Evolutionary conservation across 495 filamentous ascomycete species (phyloP), one percentile per base, ranked within the genome.

Genomic region (Thermochaetoides thermophila): DNA sequence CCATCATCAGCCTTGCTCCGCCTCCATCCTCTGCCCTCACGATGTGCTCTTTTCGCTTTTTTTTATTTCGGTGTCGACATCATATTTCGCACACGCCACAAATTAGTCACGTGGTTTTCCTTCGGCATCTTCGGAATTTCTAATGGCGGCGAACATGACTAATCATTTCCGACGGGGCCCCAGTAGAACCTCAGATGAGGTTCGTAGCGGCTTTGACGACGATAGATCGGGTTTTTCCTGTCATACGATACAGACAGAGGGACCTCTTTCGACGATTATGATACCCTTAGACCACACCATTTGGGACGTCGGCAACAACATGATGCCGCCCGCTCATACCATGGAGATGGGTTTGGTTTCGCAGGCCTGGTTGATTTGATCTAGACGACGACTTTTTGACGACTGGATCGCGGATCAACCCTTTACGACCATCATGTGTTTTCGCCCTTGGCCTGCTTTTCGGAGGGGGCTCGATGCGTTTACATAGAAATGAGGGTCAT

Each of bases 211-310:
- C 42, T 45, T 43, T 46, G 39, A 53, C 45, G n/a, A n/a, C n/a
- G 53, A 56, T 52, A 49, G 50, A 54, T 38, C 40, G 43, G 41
- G 32, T 21, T 24, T 50, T 54, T 46, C 26, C 36, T 49, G 35
- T 47, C 41, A 27, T 19, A 14, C 21, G 37, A 23, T 16, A 27
- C 28, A 36, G 11, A n/a, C n/a, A 36, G 33, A 36, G 36, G 14
- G 26, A 48, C 39, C 27, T 31, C 8, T 35, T 35, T 39, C 40
- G 40, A 48, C 49, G 44, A 47, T 40, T 48, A n/a, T 60, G 56
- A 60, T 60, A 60, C 56, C 56, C 56, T 50, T 58, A 58, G 56
- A 60, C 42, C 43, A 45, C 29, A 54, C 35, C 37, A 29, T 32
- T 31, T 42, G 45, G 40, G 31, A 51, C 34, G 29, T 46, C 45